A percentile compares a stretch with the other conserved stretches of the same genome.
Evolutionary conservation across 2,329 filamentous ascomycete species (phyloP).

Genomic region (Monosporascus sp.): DNA sequence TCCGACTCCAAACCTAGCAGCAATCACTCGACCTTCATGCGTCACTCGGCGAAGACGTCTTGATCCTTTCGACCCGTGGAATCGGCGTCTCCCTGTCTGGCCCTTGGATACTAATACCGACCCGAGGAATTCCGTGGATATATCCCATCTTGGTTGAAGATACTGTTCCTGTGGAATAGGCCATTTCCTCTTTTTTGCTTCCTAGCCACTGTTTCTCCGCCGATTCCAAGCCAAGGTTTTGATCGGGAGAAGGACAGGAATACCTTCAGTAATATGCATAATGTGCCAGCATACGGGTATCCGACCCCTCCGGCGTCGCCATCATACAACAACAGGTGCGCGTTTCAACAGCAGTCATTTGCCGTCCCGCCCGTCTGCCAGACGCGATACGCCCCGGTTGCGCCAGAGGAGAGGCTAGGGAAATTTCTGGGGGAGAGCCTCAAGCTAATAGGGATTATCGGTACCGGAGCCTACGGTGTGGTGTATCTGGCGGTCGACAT

Average conservation of each 20-base stretch:
- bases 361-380: conserved; percentile 33
- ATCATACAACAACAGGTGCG: conserved; percentile 44
- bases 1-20: conserved; percentile 4
- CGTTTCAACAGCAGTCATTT: conserved; percentile 34
- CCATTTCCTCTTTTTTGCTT: conserved; percentile 27
- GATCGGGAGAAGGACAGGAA: conserved; percentile 20
- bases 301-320: conserved; percentile 55
- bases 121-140: conserved; percentile 21
- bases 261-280: conserved; percentile 49
- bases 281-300: conserved; percentile 52
- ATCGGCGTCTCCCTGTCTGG: conserved; percentile 37
- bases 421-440: conserved; percentile 76
- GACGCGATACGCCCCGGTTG: conserved; percentile 48
- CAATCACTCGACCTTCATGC: conserved; percentile 11
- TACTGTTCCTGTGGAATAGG: conserved; percentile 22
- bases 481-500: conserved; percentile 88
- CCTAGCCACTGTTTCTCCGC: conserved; percentile 17
- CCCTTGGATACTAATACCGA: conserved; percentile 13
- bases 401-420: conserved; percentile 82
- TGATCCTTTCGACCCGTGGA: conserved; percentile 41
- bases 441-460: conserved; percentile 78
- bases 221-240: conserved; percentile 16
- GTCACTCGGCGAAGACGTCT: conserved; percentile 16
- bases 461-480: conserved; percentile 92
- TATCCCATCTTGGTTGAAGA: conserved; percentile 23